Evolutionary conservation across 495 filamentous ascomycete genomes (phyloP), one percentile per base, ranked within the genome.

Genomic region (Neurospora sp.): DNA sequence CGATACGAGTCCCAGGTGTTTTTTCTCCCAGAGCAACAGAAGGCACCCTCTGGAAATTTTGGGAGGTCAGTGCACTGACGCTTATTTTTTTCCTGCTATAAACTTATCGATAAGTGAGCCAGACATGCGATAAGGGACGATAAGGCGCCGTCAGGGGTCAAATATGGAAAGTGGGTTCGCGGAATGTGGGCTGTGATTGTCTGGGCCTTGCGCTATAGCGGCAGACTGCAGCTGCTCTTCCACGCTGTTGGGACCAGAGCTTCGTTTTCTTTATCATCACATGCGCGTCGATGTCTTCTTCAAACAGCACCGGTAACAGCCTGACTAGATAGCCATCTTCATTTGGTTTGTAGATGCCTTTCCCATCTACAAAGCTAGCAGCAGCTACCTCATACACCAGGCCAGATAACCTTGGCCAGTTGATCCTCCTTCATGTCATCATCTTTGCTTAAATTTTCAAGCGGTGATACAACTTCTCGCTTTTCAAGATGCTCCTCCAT

Each of bases 1-100:
- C 69, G 54, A 69, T 39, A 62, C 69, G 71, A 72, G 54, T 48
- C 73, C 66, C 39, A 37, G 62, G 70, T 76, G 73, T 76, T 77
- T 77, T 77, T 71, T 72, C 70, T 72, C 70, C 54, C 54, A 62
- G 54, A 34, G 28, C 54, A 28, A 62, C 54, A 62, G 54, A 62
- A 62, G 28, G 54, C 54, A 62, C 42, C 38, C 39, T 74, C 76
- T 72, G 71, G 71, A 80, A 79, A 76, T 80, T 80, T 80, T 76
- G 72, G 70, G 70, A 36, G 28, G 69, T 31, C 71, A 70, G 74
- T 42, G 37, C 21, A 31, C 45, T 71, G 28, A 74, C 70, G 72
- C 72, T 76, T 76, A 78, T 77, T 79, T 73, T 69, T 74, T 76
- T 54, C 37, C 34, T 28, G 9, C 19, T 34, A 72, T 36, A 38